phyloP scores from a whole-genome alignment of 257 asterid genomes.

The Salvia miltiorrhiza region DNA sequence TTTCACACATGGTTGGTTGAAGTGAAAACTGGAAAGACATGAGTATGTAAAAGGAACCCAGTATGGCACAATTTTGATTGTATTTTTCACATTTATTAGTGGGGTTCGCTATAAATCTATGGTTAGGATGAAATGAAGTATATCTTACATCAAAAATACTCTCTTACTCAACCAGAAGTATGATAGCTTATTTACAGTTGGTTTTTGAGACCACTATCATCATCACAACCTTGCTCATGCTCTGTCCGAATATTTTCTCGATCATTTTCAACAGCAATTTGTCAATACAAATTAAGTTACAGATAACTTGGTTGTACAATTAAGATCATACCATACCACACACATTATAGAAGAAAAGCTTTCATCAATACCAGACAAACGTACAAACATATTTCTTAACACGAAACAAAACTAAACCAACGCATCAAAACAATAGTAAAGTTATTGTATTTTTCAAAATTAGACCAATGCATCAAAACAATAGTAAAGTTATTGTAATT shows the following conservation, averaged over 20 bases:
- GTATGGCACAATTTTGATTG: not conserved
- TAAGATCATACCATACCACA: not conserved
- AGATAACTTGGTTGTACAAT: not conserved
- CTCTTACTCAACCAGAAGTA: not conserved
- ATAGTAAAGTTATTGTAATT: conserved; percentile 10
- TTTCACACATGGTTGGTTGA: not conserved
- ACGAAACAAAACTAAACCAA: not conserved
- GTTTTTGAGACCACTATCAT: not conserved
- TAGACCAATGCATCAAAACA: conserved; percentile 4
- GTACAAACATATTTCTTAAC: not conserved
- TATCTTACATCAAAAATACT: not conserved
- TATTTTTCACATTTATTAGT: not conserved
- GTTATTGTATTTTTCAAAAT: not conserved
- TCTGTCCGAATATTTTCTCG: not conserved
- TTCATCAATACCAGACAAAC: not conserved
- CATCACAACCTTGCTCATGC: not conserved
- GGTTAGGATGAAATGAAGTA: not conserved
- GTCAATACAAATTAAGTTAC: not conserved
- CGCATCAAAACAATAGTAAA: conserved; percentile 16
- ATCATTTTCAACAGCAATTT: not conserved
- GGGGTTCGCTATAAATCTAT: not conserved
- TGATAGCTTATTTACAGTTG: not conserved
- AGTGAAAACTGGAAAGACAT: not conserved
- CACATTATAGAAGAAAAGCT: not conserved
- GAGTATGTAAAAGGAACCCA: not conserved